Evolutionary conservation across 805 yeast species (phyloP).

Genomic region (Pichia pseudocactophila): DNA sequence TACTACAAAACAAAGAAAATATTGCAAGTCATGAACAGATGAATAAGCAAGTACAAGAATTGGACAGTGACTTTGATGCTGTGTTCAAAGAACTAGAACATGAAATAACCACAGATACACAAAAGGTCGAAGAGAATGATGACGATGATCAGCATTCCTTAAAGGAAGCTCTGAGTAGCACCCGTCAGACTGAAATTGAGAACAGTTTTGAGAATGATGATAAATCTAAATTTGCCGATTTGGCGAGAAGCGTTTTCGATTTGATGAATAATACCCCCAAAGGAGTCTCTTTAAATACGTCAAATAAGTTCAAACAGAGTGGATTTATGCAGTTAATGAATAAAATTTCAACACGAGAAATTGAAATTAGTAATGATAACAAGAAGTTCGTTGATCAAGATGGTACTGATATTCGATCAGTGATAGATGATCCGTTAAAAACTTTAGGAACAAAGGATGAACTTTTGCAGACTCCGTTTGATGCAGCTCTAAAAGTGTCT

Average conservation of each 20-base stretch:
- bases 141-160: background rate
- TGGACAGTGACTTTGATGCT: conserved; percentile 16
- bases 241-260: conserved; percentile 31
- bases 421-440: conserved; percentile 20
- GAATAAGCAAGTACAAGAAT: background rate
- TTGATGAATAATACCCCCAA: conserved; percentile 29
- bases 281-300: conserved; percentile 23
- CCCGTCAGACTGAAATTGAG: too few relatives aligned
- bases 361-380: conserved; percentile 29
- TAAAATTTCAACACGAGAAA: conserved; percentile 30
- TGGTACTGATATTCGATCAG: conserved; percentile 29
- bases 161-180: background rate
- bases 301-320: conserved; percentile 31
- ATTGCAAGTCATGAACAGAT: background rate
- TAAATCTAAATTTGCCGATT: conserved; percentile 30
- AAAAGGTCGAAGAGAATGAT: conserved; percentile 9
- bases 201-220: conserved; percentile 28
- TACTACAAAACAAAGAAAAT: background rate
- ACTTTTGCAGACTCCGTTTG: conserved; percentile 2
- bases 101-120: conserved; percentile 10
- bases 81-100: conserved; percentile 25
- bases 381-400: conserved; percentile 30
- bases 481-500: conserved; percentile 5
- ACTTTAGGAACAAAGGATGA: background rate
- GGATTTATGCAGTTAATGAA: conserved; percentile 35